Conservation (phyloP, 306 rosid species). For the Corylus heterophylla region DNA sequence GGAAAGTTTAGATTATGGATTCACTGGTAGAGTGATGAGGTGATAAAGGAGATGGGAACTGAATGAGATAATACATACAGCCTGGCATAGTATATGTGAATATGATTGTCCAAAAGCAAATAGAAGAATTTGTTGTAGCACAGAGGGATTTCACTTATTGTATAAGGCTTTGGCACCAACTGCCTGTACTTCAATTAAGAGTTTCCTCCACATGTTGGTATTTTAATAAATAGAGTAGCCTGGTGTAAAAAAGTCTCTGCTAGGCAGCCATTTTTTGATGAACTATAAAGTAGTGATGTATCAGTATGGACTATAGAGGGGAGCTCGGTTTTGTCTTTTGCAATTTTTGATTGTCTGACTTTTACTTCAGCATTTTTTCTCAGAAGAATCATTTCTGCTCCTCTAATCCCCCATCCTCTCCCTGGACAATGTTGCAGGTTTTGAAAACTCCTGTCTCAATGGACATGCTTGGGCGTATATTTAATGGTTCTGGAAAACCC, state of each 20-base stretch:
- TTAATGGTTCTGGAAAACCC: constrained; percentile 99
- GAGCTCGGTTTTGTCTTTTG: neutral
- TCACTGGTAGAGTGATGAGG: neutral
- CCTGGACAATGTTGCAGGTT: constrained; percentile 56
- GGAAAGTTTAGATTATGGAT: neutral
- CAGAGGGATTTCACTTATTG: neutral
- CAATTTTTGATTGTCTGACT: constrained; percentile 19
- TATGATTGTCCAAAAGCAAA: neutral
- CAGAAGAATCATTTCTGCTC: constrained; percentile 12
- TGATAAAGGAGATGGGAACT: neutral
- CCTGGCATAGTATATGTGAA: neutral
- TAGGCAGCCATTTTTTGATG: neutral
- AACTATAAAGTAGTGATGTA: neutral
- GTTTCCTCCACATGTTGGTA: constrained; percentile 12
- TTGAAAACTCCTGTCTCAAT: constrained; percentile 95
- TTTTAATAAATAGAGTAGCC: neutral
- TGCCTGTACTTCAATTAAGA: constrained; percentile 1
- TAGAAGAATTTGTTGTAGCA: neutral
- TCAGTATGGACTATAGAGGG: neutral
- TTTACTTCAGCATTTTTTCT: constrained; percentile 14
- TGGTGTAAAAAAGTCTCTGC: neutral
- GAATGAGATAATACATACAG: neutral
- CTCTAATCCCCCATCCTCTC: constrained; percentile 9
- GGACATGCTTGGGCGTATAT: constrained; percentile 99
- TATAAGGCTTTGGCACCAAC: constrained; percentile 13